A percentile compares a stretch with the other conserved stretches of the same genome.
Conservation (phyloP, 805 yeast genomes). For the Candida lessepsii region DNA sequence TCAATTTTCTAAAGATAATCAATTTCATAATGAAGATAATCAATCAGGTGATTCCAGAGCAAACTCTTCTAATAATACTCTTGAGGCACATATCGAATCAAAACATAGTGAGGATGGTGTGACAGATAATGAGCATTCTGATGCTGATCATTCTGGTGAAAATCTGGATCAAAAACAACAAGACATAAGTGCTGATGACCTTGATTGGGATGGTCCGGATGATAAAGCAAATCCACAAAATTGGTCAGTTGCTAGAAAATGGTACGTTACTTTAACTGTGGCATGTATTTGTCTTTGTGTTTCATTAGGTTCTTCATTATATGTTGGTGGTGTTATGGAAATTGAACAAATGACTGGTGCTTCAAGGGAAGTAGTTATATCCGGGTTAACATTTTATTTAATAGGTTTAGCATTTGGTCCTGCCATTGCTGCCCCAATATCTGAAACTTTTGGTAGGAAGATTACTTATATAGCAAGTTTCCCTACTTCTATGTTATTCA, state of each 20-base stretch:
- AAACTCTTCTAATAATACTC: neutral
- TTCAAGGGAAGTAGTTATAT: slow-evolving; percentile 58
- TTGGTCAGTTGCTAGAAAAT: slow-evolving; percentile 63
- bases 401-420: slow-evolving; percentile 74
- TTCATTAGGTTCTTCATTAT: slow-evolving; percentile 73
- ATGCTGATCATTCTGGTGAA: neutral
- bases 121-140: no score
- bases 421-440: slow-evolving; percentile 66
- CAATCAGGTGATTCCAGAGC: neutral
- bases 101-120: no score
- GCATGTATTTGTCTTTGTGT: slow-evolving; percentile 67
- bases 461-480: slow-evolving; percentile 57
- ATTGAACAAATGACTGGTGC: slow-evolving; percentile 47
- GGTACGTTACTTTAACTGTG: slow-evolving; percentile 64
- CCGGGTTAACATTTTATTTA: slow-evolving; percentile 70
- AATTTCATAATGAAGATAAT: slow-evolving; percentile 3
- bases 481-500: slow-evolving; percentile 67
- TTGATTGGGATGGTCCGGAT: slow-evolving; percentile 59
- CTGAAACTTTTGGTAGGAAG: slow-evolving; percentile 68
- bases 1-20: no score
- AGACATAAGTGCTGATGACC: slow-evolving; percentile 16
- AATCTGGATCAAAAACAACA: neutral
- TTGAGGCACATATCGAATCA: neutral
- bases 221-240: slow-evolving; percentile 67
- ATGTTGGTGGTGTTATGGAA: slow-evolving; percentile 62